Conservation (phyloP, 2,329 filamentous ascomycete genomes). For the Peltaster fructicola region DNA sequence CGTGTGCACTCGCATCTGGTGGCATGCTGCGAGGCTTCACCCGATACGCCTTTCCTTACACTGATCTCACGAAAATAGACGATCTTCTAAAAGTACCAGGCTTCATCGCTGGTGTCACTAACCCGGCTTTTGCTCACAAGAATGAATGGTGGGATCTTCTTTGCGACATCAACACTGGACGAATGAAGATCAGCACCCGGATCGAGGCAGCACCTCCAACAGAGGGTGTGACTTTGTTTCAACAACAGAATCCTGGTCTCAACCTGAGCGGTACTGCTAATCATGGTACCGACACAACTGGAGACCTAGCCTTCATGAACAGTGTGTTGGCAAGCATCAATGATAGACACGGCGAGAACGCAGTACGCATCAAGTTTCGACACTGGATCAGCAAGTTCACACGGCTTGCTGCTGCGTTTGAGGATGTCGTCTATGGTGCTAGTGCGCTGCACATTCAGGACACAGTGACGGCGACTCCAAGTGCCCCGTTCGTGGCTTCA, state of each 20-base stretch:
- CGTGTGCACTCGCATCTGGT: conserved; percentile 82
- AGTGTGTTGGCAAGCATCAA: conserved; percentile 69
- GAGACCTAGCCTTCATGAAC: conserved; percentile 77
- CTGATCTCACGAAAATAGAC: conserved; percentile 92
- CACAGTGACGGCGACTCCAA: conserved; percentile 8
- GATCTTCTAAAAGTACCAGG: conserved; percentile 89
- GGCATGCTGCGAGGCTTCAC: conserved; percentile 89
- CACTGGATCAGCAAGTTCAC: conserved; percentile 92
- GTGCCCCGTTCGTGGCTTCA: conserved; percentile 3
- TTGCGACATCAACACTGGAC: conserved; percentile 78
- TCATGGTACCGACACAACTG: conserved; percentile 48
- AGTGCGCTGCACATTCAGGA: conserved; percentile 62
- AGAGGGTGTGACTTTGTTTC: conserved; percentile 74
- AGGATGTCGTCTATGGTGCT: conserved; percentile 87
- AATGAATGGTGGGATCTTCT: conserved; percentile 97
- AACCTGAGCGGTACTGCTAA: conserved; percentile 14
- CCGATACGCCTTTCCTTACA: conserved; percentile 92
- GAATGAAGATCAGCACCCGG: conserved; percentile 82
- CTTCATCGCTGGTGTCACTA: conserved; percentile 95
- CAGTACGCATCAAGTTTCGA: conserved; percentile 80
- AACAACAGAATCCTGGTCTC: conserved; percentile 33
- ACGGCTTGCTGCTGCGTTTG: conserved; percentile 79
- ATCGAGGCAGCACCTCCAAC: conserved; percentile 68
- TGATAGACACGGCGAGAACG: conserved; percentile 73
- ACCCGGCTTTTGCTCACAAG: conserved; percentile 86